A percentile compares a stretch with the other conserved stretches of the same genome.
These are phyloP conservation scores for Neurospora hispaniola DNA, from an alignment of 495 filamentous ascomycete species.

Conservation along the genomic window DNA sequence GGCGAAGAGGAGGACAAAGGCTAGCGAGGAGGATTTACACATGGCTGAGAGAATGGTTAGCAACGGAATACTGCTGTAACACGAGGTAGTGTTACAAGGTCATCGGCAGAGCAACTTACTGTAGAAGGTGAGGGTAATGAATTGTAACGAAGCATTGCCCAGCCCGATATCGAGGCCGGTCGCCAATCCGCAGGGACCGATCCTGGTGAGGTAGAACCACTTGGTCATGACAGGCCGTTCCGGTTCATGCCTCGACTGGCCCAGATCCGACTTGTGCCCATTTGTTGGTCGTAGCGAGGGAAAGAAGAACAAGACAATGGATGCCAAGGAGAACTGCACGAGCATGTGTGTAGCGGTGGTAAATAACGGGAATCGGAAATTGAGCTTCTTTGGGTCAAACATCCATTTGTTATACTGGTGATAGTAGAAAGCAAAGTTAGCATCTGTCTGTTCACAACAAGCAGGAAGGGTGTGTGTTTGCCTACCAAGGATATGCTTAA, in stretches of 20 bases:
- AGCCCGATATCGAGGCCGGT: slow-evolving; percentile 95
- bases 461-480: slow-evolving; percentile 1
- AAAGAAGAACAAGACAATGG: slow-evolving; percentile 67
- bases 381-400: slow-evolving; percentile 75
- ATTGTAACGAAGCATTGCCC: slow-evolving; percentile 90
- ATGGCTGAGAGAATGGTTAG: slow-evolving; percentile 49
- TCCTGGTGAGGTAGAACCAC: slow-evolving; percentile 83
- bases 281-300: slow-evolving; percentile 70
- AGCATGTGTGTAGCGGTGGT: slow-evolving; percentile 93
- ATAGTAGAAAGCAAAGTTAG: background rate
- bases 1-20: slow-evolving; percentile 91
- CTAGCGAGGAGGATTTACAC: slow-evolving; percentile 96
- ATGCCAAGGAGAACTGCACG: slow-evolving; percentile 82
- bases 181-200: slow-evolving; percentile 85
- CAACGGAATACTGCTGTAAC: slow-evolving; percentile 2
- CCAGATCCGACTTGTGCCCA: slow-evolving; percentile 34
- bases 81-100: background rate
- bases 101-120: slow-evolving; percentile 42
- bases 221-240: slow-evolving; percentile 77
- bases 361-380: slow-evolving; percentile 93
- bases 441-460: background rate
- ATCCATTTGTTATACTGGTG: slow-evolving; percentile 99
- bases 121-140: slow-evolving; percentile 93
- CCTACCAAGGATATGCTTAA: slow-evolving; percentile 89
- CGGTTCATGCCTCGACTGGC: slow-evolving; percentile 39